Evolutionary conservation across 1,139 yeast genomes (phyloP).

Genomic region (Saccharomycopsis hybrid): DNA sequence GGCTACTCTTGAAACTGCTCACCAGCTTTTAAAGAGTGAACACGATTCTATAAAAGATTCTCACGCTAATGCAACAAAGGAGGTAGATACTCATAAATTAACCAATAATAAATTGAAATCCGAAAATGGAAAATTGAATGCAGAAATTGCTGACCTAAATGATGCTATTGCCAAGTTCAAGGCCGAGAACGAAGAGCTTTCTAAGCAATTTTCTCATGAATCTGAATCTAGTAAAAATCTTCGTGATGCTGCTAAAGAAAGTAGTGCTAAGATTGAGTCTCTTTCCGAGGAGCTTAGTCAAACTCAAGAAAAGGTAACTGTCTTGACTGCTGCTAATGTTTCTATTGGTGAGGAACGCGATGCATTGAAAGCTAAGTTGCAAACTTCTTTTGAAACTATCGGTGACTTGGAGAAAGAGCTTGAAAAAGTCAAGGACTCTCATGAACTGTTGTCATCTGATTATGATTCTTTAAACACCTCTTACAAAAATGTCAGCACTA

Average conservation of each 20-base stretch:
- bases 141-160: no score
- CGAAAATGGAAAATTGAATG: neutral
- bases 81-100: neutral
- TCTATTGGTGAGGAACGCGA: neutral
- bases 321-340: no score
- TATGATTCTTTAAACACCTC: neutral
- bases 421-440: neutral
- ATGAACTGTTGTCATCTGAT: neutral
- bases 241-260: no score
- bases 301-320: neutral
- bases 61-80: neutral
- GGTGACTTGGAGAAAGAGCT: neutral
- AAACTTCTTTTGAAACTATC: neutral
- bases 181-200: neutral
- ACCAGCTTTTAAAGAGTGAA: slow-evolving; percentile 10
- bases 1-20: slow-evolving; percentile 10
- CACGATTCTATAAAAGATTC: neutral
- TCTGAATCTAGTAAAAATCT: no score
- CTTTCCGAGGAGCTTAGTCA: neutral
- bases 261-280: no score
- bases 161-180: no score
- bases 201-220: neutral
- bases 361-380: neutral
- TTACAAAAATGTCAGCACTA: slow-evolving; percentile 8
- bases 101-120: neutral